phyloP scores from a whole-genome alignment of 148 eudicot species.

The Rheum nobile region DNA sequence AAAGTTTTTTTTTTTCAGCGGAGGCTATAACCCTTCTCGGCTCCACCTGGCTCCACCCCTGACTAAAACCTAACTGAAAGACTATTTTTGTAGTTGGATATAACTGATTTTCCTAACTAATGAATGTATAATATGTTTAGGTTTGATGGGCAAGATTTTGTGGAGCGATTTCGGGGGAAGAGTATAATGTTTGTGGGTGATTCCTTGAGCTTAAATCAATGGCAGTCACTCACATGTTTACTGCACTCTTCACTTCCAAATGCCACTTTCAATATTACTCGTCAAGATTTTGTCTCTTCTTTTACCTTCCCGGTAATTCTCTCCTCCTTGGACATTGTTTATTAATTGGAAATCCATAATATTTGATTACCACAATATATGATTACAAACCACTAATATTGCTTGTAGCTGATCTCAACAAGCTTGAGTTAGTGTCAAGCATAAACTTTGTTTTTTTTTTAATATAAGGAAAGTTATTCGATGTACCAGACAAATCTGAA shows the following conservation, averaged over 20 bases:
- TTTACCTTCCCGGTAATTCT: conserved; percentile 39
- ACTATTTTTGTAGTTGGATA: background rate
- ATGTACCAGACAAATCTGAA: too few species aligned
- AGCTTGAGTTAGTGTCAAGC: background rate
- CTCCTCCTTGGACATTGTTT: background rate
- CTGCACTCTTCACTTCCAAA: conserved; percentile 36
- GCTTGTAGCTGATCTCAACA: background rate
- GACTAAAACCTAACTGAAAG: too few species aligned
- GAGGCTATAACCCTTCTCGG: too few species aligned
- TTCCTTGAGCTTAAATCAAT: conserved; percentile 71
- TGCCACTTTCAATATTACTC: conserved; percentile 22
- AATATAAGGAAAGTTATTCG: too few species aligned
- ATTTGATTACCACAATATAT: too few species aligned
- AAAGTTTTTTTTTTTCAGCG: too few species aligned
- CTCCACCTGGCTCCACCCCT: too few species aligned
- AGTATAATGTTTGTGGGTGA: conserved; percentile 82
- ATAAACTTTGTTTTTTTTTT: background rate
- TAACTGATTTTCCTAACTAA: background rate
- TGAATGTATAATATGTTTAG: conserved; percentile 17
- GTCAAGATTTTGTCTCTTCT: conserved; percentile 29
- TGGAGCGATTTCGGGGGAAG: conserved; percentile 49
- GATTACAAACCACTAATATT: too few species aligned
- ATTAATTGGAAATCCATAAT: too few species aligned
- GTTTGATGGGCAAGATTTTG: conserved; percentile 49
- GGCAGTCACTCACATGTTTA: conserved; percentile 69